Percentiles rank a stretch among this genome's conserved stretches.
Conservation (phyloP, 2,329 filamentous ascomycete genomes). For the Arthroderma sp. region DNA sequence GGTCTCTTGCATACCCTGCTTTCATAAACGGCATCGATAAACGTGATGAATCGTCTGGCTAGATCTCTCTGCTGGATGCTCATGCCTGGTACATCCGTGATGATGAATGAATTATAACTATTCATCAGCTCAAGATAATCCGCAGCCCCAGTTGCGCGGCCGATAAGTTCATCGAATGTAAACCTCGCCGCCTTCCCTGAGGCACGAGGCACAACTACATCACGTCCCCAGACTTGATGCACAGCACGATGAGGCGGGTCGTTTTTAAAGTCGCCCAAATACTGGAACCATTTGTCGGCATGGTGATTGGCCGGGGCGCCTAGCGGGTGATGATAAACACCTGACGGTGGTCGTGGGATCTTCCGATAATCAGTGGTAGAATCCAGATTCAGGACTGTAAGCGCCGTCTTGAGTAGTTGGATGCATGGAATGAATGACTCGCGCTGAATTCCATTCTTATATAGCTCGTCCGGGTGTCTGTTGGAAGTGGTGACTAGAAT, state of each 20-base stretch:
- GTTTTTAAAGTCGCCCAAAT: slow-evolving; percentile 69
- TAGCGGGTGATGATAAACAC: slow-evolving; percentile 84
- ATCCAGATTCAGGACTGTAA: slow-evolving; percentile 88
- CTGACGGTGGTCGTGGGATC: slow-evolving; percentile 81
- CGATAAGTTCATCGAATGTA: slow-evolving; percentile 84
- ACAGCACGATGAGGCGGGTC: slow-evolving; percentile 63
- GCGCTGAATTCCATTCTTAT: slow-evolving; percentile 95
- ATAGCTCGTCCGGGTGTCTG: slow-evolving; percentile 87
- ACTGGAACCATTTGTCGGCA: slow-evolving; percentile 89
- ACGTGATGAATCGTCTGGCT: slow-evolving; percentile 87
- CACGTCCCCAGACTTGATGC: slow-evolving; percentile 83
- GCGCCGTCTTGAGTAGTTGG: slow-evolving; percentile 67
- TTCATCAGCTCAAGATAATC: slow-evolving; percentile 89
- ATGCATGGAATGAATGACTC: slow-evolving; percentile 94
- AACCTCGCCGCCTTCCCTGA: slow-evolving; percentile 84
- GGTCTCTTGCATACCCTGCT: slow-evolving; percentile 32
- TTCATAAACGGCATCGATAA: slow-evolving; percentile 94
- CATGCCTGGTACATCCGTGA: slow-evolving; percentile 89
- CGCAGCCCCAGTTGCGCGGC: slow-evolving; percentile 74
- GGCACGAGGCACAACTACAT: slow-evolving; percentile 74
- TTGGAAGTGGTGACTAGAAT: slow-evolving; percentile 94
- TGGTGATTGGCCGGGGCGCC: slow-evolving; percentile 65
- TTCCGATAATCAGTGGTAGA: slow-evolving; percentile 95
- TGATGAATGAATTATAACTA: slow-evolving; percentile 81
- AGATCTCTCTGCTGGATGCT: slow-evolving; percentile 73